A percentile compares a stretch with the other conserved stretches of the same genome.
phyloP scores from a whole-genome alignment of 1,284 basidiomycete genomes.

The Stygiomarasmius scandens region DNA sequence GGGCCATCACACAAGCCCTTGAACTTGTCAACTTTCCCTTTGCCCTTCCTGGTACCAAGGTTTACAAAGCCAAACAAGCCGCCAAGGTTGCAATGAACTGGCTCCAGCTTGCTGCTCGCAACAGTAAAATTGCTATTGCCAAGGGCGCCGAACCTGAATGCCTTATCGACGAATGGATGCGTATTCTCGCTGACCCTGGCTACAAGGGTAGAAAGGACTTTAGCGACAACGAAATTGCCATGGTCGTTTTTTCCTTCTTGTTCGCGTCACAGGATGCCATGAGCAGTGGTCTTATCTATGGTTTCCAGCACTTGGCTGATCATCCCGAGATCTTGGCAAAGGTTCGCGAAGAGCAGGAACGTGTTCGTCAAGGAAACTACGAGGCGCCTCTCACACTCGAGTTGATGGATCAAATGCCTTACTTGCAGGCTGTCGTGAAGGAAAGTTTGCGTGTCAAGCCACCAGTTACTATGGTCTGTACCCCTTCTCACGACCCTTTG shows the following conservation, averaged over 20 bases:
- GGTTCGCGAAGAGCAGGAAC: constrained; percentile 90
- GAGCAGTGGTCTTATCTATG: constrained; percentile 91
- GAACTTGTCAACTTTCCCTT: constrained; percentile 99
- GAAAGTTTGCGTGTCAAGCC: constrained; percentile 91
- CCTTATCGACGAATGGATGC: constrained; percentile 93
- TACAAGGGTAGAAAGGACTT: constrained; percentile 88
- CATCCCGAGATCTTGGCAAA: constrained; percentile 88
- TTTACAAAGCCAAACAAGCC: constrained; percentile 93
- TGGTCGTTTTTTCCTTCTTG: constrained; percentile 95
- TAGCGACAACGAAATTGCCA: constrained; percentile 93
- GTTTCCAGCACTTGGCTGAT: constrained; percentile 96
- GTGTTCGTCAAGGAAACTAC: constrained; percentile 79
- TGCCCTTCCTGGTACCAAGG: constrained; percentile 94
- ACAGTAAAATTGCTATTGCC: constrained; percentile 86
- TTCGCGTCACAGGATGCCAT: constrained; percentile 99
- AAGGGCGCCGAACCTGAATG: constrained; percentile 84
- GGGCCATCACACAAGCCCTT: constrained; percentile 92
- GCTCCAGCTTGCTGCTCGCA: constrained; percentile 79
- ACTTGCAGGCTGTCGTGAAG: constrained; percentile 90
- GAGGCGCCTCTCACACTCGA: constrained; percentile 87
- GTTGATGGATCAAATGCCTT: constrained; percentile 90
- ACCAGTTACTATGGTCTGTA: constrained; percentile 86
- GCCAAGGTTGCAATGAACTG: constrained; percentile 88
- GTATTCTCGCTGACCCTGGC: constrained; percentile 68
- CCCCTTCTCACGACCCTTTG: neutral